Evolutionary conservation across 2,329 filamentous ascomycete genomes (phyloP).

Genomic region (Ambrosiella xylebori): DNA sequence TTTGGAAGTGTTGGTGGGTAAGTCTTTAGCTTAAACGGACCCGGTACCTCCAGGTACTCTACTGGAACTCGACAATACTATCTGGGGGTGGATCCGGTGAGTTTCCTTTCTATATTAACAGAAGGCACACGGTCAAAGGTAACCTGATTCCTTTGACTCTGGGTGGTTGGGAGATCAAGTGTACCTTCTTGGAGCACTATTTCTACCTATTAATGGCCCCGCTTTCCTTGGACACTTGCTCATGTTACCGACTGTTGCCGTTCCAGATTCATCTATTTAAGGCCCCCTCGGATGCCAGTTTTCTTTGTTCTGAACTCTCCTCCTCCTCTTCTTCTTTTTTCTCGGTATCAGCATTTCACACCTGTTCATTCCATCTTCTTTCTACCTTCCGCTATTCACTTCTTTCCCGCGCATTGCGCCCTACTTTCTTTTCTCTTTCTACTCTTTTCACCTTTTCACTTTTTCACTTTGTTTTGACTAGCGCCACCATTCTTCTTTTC

Average conservation of each 20-base stretch:
- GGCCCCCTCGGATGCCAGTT: background rate
- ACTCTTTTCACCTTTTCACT: slow-evolving; percentile 16
- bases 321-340: slow-evolving; percentile 12
- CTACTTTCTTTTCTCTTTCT: slow-evolving; percentile 18
- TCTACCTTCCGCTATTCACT: slow-evolving; percentile 5
- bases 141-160: no score
- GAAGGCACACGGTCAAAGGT: no score
- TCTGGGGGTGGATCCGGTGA: no score
- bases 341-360: background rate
- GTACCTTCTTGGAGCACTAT: no score
- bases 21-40: no score
- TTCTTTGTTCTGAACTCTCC: background rate
- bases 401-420: slow-evolving; percentile 7
- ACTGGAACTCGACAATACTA: no score
- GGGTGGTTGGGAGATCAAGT: no score
- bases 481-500: background rate
- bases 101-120: no score
- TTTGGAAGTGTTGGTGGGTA: no score
- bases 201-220: no score
- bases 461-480: slow-evolving; percentile 5
- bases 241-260: background rate
- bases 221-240: background rate
- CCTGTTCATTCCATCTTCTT: slow-evolving; percentile 7
- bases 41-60: no score
- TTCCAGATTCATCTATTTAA: background rate